phyloP scores from a whole-genome alignment of 192 early-diverging fungal species.

The Coemansia sp. region DNA sequence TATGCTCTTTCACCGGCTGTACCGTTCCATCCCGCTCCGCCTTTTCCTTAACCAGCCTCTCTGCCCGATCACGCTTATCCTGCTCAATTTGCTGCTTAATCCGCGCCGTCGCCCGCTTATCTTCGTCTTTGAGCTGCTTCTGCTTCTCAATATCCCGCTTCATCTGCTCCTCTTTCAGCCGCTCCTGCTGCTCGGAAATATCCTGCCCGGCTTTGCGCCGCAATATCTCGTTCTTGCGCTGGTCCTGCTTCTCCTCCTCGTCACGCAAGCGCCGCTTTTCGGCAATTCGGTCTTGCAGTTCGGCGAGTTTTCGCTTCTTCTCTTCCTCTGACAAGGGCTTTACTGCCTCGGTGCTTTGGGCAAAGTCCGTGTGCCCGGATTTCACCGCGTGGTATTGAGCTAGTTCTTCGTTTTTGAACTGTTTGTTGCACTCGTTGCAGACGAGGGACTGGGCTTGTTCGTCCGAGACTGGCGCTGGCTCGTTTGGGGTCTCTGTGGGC shows the following conservation, averaged over 20 bases:
- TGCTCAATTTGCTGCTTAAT: constrained; percentile 68
- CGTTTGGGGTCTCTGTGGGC: background rate
- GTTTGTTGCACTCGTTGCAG: constrained; percentile 70
- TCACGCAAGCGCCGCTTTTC: constrained; percentile 58
- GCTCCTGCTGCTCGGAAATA: constrained; percentile 58
- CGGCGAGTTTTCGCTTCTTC: constrained; percentile 63
- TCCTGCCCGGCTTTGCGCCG: constrained; percentile 64
- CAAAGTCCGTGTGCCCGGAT: constrained; percentile 65
- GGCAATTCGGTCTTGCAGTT: constrained; percentile 60
- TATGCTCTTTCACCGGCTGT: background rate
- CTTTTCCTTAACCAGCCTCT: constrained; percentile 46
- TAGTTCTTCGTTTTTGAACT: constrained; percentile 57
- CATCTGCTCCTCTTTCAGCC: constrained; percentile 58
- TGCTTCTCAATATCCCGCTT: constrained; percentile 59
- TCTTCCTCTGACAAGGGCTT: constrained; percentile 75
- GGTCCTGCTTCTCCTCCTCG: constrained; percentile 59
- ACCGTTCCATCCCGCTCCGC: constrained; percentile 25
- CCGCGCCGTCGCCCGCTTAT: constrained; percentile 59
- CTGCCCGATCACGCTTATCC: constrained; percentile 64
- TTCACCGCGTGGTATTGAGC: constrained; percentile 70
- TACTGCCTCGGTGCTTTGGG: constrained; percentile 63
- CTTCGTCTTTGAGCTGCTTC: constrained; percentile 66
- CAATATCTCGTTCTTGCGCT: constrained; percentile 58
- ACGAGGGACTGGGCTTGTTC: constrained; percentile 42
- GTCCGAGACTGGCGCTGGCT: background rate